Conservation (phyloP, 306 rosid species). For the Cucurbita ficifolia region DNA sequence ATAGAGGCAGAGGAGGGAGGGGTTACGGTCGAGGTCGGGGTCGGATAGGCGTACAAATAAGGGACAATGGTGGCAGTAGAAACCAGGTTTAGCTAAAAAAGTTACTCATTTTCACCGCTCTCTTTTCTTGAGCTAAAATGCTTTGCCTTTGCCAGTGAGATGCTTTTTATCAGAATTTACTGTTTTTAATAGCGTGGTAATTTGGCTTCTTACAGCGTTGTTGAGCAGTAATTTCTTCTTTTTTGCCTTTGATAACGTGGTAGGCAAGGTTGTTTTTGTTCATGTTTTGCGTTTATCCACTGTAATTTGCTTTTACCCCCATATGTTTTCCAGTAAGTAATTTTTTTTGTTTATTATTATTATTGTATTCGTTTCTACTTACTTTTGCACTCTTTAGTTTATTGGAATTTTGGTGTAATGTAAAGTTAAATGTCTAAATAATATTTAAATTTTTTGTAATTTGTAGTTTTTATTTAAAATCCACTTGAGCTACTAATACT, state of each 20-base stretch:
- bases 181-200: constrained; percentile 1
- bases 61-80: constrained; percentile 27
- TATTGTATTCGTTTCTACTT: not conserved
- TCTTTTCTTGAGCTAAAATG: constrained; percentile 3
- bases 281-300: constrained; percentile 2
- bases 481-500: no score
- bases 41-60: constrained; percentile 38
- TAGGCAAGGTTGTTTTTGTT: constrained; percentile 5
- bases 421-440: not conserved
- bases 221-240: constrained; percentile 3
- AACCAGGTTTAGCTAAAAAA: not conserved
- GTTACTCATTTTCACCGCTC: not conserved
- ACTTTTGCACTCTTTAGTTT: not conserved
- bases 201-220: constrained; percentile 2
- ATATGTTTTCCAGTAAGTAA: not conserved
- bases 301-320: constrained; percentile 2
- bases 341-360: not conserved
- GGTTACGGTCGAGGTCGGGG: constrained; percentile 79
- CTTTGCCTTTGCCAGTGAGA: constrained; percentile 7
- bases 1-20: constrained; percentile 66
- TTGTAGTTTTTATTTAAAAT: no score
- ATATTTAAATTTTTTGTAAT: not conserved
- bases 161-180: constrained; percentile 1
- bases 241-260: not conserved
- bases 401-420: not conserved